These are phyloP conservation scores for Davidsoniella eucalypti DNA, from an alignment of 2,329 filamentous ascomycete genomes.

Conservation along the genomic window DNA sequence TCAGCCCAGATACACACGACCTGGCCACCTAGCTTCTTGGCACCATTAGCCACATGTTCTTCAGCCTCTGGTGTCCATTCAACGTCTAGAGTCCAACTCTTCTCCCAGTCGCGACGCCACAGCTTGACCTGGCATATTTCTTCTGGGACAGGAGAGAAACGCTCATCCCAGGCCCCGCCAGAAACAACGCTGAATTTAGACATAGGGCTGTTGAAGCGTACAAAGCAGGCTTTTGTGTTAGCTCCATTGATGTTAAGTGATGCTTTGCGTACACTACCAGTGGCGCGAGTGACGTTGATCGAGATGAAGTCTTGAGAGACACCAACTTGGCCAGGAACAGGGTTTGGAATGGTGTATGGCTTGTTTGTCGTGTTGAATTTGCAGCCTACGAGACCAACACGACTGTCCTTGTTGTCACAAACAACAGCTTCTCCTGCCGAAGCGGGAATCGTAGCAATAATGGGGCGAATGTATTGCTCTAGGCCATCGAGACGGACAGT, in stretches of 20 bases:
- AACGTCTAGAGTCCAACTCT: slow-evolving; percentile 60
- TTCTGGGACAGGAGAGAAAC: slow-evolving; percentile 46
- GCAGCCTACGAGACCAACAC: slow-evolving; percentile 45
- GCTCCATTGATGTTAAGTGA: slow-evolving; percentile 49
- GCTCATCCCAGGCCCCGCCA: slow-evolving; percentile 39
- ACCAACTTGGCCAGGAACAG: slow-evolving; percentile 15
- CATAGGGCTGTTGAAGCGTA: slow-evolving; percentile 56
- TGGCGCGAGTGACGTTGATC: slow-evolving; percentile 37
- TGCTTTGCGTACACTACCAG: slow-evolving; percentile 28
- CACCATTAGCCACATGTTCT: not conserved
- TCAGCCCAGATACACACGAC: slow-evolving; percentile 81
- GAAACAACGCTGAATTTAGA: slow-evolving; percentile 46
- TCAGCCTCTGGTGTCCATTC: slow-evolving; percentile 35
- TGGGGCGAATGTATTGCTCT: slow-evolving; percentile 46
- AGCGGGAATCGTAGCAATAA: slow-evolving; percentile 55
- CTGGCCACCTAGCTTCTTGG: slow-evolving; percentile 37
- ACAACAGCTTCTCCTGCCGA: slow-evolving; percentile 43
- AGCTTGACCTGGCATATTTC: slow-evolving; percentile 56
- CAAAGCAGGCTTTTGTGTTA: slow-evolving; percentile 64
- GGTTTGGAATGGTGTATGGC: slow-evolving; percentile 19
- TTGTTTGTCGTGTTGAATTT: slow-evolving; percentile 41
- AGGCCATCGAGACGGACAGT: slow-evolving; percentile 53
- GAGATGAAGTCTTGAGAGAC: slow-evolving; percentile 36
- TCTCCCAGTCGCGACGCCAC: slow-evolving; percentile 68
- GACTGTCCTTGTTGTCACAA: slow-evolving; percentile 30